phyloP scores from a whole-genome alignment of 768 basidiomycete species.

The Collybia nuda region DNA sequence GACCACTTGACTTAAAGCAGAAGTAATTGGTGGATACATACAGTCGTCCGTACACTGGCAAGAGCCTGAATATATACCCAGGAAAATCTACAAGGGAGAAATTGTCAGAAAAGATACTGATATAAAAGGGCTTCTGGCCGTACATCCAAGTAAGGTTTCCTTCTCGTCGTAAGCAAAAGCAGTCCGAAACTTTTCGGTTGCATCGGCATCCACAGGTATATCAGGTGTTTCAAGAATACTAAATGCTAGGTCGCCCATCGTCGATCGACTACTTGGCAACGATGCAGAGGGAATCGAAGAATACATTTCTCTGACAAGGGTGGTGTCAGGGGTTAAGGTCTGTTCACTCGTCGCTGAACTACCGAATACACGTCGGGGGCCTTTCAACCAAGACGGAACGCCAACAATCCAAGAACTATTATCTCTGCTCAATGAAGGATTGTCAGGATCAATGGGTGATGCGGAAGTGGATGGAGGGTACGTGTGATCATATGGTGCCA shows the following conservation, averaged over 20 bases:
- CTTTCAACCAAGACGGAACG: constrained; percentile 72
- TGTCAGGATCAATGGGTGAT: constrained; percentile 47
- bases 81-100: constrained; percentile 66
- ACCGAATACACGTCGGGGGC: constrained; percentile 41
- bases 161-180: constrained; percentile 89
- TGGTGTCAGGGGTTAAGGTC: constrained; percentile 22
- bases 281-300: constrained; percentile 38
- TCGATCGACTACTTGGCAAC: constrained; percentile 31
- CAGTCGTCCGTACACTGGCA: constrained; percentile 87
- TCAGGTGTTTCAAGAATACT: constrained; percentile 82
- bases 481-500: constrained; percentile 55
- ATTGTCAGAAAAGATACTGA: background rate
- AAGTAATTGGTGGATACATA: constrained; percentile 92
- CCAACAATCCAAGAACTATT: constrained; percentile 60
- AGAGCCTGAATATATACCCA: constrained; percentile 83
- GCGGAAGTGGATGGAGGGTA: constrained; percentile 73
- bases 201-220: constrained; percentile 57
- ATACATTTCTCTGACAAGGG: constrained; percentile 61
- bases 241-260: constrained; percentile 63
- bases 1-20: constrained; percentile 90
- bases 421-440: constrained; percentile 48
- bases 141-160: constrained; percentile 86
- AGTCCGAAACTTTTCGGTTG: constrained; percentile 71
- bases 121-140: constrained; percentile 28
- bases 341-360: constrained; percentile 25